phyloP scores from a whole-genome alignment of 2,329 filamentous ascomycete species.

The Paecilomyces dactylethromorphus region DNA sequence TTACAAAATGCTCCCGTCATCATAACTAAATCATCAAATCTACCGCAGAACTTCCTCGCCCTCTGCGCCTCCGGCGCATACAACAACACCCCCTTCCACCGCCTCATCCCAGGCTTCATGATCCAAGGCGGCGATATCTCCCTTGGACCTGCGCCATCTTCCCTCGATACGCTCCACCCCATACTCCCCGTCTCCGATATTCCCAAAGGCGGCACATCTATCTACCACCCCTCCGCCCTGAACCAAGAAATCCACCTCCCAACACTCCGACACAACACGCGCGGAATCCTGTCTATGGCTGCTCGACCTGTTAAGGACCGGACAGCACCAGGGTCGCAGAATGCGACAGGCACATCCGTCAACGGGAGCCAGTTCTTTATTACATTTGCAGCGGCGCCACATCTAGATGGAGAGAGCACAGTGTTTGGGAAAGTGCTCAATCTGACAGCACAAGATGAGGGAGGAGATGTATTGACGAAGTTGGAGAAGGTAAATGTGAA shows the following conservation, averaged over 20 bases:
- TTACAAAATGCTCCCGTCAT: neutral
- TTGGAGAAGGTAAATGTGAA: slow-evolving; percentile 54
- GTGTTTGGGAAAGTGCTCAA: slow-evolving; percentile 57
- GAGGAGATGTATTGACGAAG: slow-evolving; percentile 38
- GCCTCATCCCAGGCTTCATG: slow-evolving; percentile 59
- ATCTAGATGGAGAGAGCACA: slow-evolving; percentile 61
- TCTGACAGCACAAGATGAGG: slow-evolving; percentile 36
- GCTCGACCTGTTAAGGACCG: slow-evolving; percentile 42
- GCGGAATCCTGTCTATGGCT: slow-evolving; percentile 55
- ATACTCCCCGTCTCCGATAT: slow-evolving; percentile 39
- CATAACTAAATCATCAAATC: neutral
- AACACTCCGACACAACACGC: slow-evolving; percentile 50
- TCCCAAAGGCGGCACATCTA: slow-evolving; percentile 52
- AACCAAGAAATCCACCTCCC: slow-evolving; percentile 58
- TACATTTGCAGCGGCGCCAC: slow-evolving; percentile 53
- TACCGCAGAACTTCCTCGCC: slow-evolving; percentile 55
- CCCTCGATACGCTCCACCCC: slow-evolving; percentile 30
- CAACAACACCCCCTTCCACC: slow-evolving; percentile 56
- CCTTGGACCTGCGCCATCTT: slow-evolving; percentile 36
- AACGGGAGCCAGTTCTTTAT: slow-evolving; percentile 62
- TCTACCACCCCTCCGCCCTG: slow-evolving; percentile 45
- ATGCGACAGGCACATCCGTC: slow-evolving; percentile 28
- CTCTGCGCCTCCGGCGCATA: slow-evolving; percentile 58
- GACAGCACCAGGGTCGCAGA: slow-evolving; percentile 41
- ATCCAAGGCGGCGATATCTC: slow-evolving; percentile 54